Percentiles rank a stretch among this genome's conserved stretches.
These are phyloP conservation scores for Pholiota microspora DNA, from an alignment of 768 basidiomycete species.

Conservation along the genomic window DNA sequence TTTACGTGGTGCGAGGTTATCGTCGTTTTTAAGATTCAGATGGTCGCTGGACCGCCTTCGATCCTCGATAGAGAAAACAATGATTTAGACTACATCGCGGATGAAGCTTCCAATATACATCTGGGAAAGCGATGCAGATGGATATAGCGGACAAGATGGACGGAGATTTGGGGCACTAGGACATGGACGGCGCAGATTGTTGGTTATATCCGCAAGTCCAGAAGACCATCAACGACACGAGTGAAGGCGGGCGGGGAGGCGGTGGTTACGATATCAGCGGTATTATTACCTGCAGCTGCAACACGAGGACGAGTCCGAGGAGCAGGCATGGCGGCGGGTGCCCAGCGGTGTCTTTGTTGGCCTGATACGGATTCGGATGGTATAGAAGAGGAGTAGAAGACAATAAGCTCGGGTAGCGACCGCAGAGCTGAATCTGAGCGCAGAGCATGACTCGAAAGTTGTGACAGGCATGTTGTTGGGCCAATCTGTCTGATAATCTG, in stretches of 20 bases:
- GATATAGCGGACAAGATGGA: not conserved
- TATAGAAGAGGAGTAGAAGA: slow-evolving; percentile 5
- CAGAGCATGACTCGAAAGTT: not conserved
- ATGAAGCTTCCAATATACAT: slow-evolving; percentile 6
- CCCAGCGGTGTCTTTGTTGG: not conserved
- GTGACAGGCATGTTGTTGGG: not conserved
- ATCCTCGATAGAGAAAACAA: not conserved
- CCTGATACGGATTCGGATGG: not conserved
- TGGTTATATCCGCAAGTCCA: slow-evolving; percentile 8
- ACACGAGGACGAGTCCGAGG: not conserved
- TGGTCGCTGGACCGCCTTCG: not conserved
- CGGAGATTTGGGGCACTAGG: not conserved
- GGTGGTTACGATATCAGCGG: not conserved
- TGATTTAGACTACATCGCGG: slow-evolving; percentile 11
- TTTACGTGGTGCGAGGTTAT: slow-evolving; percentile 5
- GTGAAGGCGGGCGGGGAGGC: not conserved
- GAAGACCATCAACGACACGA: slow-evolving; percentile 6
- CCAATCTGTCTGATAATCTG: too few relatives aligned
- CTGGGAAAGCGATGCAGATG: not conserved
- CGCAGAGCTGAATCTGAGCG: too few relatives aligned
- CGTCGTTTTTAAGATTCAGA: not conserved
- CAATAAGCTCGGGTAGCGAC: slow-evolving; percentile 12
- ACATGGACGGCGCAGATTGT: not conserved
- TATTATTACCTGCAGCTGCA: not conserved
- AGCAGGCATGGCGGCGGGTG: not conserved